These are phyloP conservation scores for Globisporangium cederbergense DNA, from an alignment of 352 stramenopile genomes.

Conservation along the genomic window DNA sequence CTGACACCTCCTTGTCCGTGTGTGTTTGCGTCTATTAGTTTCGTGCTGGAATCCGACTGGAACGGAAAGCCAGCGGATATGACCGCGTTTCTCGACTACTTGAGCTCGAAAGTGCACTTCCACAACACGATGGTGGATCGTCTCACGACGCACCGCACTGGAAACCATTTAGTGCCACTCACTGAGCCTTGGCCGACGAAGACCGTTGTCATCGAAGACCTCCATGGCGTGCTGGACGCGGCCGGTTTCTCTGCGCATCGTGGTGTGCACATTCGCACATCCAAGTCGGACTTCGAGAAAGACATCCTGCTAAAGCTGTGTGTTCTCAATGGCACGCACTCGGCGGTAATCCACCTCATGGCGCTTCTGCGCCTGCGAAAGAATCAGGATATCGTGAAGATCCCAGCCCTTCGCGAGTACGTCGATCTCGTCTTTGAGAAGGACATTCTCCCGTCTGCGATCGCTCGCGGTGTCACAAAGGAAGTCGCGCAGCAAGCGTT, in stretches of 20 bases:
- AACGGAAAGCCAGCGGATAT: conserved; percentile 17
- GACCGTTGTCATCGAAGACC: conserved; percentile 60
- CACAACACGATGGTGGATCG: conserved; percentile 85
- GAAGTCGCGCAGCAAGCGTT: conserved; percentile 39
- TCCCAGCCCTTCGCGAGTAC: conserved; percentile 47
- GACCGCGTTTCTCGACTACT: conserved; percentile 30
- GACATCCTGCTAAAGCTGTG: conserved; percentile 89
- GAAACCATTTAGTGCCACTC: conserved; percentile 45
- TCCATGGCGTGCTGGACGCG: conserved; percentile 34
- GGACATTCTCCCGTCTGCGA: conserved; percentile 65
- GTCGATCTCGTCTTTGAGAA: conserved; percentile 73
- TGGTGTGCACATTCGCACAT: conserved; percentile 46
- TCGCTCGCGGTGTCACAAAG: conserved; percentile 26
- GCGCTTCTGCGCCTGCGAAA: conserved; percentile 41
- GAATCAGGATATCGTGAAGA: conserved; percentile 26
- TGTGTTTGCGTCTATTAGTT: conserved; percentile 11
- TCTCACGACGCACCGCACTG: conserved; percentile 44
- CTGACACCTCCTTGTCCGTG: neutral
- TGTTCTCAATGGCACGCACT: conserved; percentile 90
- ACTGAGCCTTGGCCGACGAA: conserved; percentile 62
- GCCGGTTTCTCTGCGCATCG: conserved; percentile 22
- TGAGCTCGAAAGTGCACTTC: conserved; percentile 54
- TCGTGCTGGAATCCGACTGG: conserved; percentile 28
- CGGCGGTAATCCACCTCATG: conserved; percentile 85
- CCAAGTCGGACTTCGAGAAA: conserved; percentile 41